Evolutionary conservation across 495 filamentous ascomycete species (phyloP).

Genomic region (Amniculicola lignicola): DNA sequence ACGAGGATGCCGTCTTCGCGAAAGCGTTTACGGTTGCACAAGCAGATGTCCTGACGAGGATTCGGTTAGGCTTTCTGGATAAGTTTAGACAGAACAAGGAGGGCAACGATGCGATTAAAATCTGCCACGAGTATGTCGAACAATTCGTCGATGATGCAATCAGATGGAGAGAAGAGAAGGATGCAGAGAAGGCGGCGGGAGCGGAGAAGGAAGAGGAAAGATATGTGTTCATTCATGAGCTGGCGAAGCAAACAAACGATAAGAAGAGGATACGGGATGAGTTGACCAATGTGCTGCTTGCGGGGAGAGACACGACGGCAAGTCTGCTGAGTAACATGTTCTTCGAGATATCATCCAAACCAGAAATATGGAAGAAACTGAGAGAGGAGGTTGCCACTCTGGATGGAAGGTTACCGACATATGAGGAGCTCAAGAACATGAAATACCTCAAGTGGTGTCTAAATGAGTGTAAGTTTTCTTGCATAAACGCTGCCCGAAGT

Average conservation of each 20-base stretch:
- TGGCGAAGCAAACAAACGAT: constrained; percentile 41
- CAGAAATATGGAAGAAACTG: constrained; percentile 3
- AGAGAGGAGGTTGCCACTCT: constrained; percentile 25
- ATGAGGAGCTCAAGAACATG: constrained; percentile 13
- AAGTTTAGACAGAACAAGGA: constrained; percentile 28
- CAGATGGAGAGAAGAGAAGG: constrained; percentile 10
- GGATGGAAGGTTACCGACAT: not conserved
- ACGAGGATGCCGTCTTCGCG: constrained; percentile 31
- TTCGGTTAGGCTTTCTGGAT: constrained; percentile 19
- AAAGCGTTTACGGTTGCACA: constrained; percentile 32
- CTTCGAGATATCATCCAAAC: constrained; percentile 18
- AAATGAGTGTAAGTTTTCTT: constrained; percentile 11
- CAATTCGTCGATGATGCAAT: constrained; percentile 42
- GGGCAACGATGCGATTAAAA: constrained; percentile 41
- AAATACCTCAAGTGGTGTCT: constrained; percentile 21
- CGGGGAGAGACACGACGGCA: constrained; percentile 41
- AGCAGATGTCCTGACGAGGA: constrained; percentile 8
- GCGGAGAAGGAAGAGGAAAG: constrained; percentile 37
- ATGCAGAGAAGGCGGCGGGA: constrained; percentile 22
- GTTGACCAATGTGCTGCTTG: constrained; percentile 41
- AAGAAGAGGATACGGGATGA: constrained; percentile 38
- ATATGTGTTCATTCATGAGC: constrained; percentile 43
- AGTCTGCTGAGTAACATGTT: constrained; percentile 35
- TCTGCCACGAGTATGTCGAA: constrained; percentile 54
- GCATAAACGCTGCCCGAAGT: not conserved